Evolutionary conservation across 352 stramenopile genomes (phyloP).

Genomic region (Phytophthora hybrid): DNA sequence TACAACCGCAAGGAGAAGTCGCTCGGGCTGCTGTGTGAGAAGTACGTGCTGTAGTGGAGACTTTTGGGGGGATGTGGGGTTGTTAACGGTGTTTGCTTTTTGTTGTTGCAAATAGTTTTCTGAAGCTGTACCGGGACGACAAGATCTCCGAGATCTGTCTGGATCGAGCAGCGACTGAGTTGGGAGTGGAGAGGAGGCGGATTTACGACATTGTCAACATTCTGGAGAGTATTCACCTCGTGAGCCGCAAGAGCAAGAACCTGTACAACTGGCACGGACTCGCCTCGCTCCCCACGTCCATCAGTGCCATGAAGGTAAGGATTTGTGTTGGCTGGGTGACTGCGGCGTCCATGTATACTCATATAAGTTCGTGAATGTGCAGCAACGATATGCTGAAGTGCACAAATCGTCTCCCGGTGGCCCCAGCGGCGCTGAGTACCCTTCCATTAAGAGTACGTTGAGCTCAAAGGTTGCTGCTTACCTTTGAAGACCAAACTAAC

Average conservation of each 20-base stretch:
- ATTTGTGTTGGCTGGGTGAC: neutral
- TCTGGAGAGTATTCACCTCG: slow-evolving; percentile 95
- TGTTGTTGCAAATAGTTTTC: slow-evolving; percentile 54
- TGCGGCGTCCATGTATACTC: neutral
- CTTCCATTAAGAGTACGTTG: slow-evolving; percentile 62
- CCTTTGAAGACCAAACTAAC: slow-evolving; percentile 4
- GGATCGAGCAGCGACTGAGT: slow-evolving; percentile 67
- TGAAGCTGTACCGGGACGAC: slow-evolving; percentile 77
- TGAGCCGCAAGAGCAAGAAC: slow-evolving; percentile 97
- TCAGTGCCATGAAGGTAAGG: slow-evolving; percentile 77
- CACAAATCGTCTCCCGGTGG: slow-evolving; percentile 35
- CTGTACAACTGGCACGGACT: slow-evolving; percentile 94
- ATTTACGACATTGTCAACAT: slow-evolving; percentile 99
- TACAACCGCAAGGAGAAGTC: slow-evolving; percentile 92
- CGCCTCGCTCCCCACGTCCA: slow-evolving; percentile 66
- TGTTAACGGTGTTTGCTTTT: slow-evolving; percentile 7
- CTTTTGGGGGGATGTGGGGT: neutral
- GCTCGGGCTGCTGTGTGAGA: slow-evolving; percentile 85
- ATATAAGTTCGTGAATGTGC: neutral
- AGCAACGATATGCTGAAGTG: slow-evolving; percentile 60
- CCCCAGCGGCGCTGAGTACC: slow-evolving; percentile 53
- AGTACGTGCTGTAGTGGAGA: slow-evolving; percentile 55
- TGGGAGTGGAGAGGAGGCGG: slow-evolving; percentile 92
- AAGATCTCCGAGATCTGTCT: slow-evolving; percentile 82
- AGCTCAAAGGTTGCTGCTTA: neutral